Base-by-base conservation (phyloP, 495 filamentous ascomycete genomes). In the Aspergillus heteromorphus region DNA sequence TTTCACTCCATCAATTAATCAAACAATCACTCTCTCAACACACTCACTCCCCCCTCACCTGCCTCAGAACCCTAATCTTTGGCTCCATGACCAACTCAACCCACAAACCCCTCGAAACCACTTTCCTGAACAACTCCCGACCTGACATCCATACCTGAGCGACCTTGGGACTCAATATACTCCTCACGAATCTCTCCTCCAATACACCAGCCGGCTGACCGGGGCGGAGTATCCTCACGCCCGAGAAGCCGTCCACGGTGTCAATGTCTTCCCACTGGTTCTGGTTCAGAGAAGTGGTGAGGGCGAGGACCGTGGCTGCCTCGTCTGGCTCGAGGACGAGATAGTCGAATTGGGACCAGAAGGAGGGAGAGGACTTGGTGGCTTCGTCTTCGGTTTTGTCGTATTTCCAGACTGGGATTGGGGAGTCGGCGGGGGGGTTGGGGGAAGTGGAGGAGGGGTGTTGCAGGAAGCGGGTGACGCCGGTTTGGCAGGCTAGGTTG, bases 401-500 rank as follows among this genome's bases (percentile, higher is more conserved):
- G 53, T 86, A 85, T 0, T 55, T 47, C 82, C 82, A 85, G 2
- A n/a, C 23, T 13, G 55, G 27, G 14, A 42, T 10, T 13, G 7
- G 25, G 16, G 23, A 36, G 19, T 51, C 7, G 7, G 40, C 48
- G 25, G 34, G 21, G 8, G 34, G 20, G 30, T n/a, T 36, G 48
- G 25, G 17, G 45, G 45, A 31, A 21, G 14, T 25, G 17, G 48
- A 53, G 21, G 13, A 1, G 45, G 60, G 38, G 49, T 57, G 40
- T 51, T 90, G 80, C 14, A 88, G 77, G 64, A 99, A 99, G 8
- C 92, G 82, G 0, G 92, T 95, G 11, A 96, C 83, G 45, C 93
- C 93, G 23, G 93, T 97, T 81, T 96, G 96, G 68, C 91, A 97
- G 18, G 87, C 83, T 4, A 93, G 71, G 29, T 93, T 93, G 52